phyloP scores from a whole-genome alignment of 129 eudicot species.

The Gnaphalium uliginosum region DNA sequence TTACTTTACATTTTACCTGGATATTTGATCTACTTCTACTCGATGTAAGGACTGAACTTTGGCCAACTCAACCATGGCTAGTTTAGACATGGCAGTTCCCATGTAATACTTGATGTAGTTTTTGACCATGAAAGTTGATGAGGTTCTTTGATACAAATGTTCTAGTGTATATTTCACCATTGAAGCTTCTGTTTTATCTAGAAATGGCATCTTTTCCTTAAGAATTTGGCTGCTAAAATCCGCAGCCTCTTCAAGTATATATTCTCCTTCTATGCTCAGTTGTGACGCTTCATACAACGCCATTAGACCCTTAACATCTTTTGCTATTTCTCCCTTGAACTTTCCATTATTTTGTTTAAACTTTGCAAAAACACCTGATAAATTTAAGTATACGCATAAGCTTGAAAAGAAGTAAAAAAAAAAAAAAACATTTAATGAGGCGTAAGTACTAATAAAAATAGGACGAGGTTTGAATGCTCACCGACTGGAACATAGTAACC shows the following conservation, averaged over 20 bases:
- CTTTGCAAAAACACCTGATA: constrained; percentile 45
- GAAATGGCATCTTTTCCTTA: constrained; percentile 1
- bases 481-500: constrained; percentile 55
- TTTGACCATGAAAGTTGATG: constrained; percentile 31
- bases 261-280: constrained; percentile 46
- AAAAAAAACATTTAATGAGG: background rate
- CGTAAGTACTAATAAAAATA: background rate
- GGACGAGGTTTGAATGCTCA: background rate
- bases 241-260: constrained; percentile 47
- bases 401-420: background rate
- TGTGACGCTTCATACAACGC: constrained; percentile 64
- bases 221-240: constrained; percentile 37
- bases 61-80: constrained; percentile 39
- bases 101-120: constrained; percentile 24
- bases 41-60: constrained; percentile 31
- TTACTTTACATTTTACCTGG: constrained; percentile 35
- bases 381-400: background rate
- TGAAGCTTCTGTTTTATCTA: constrained; percentile 23
- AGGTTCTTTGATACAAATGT: constrained; percentile 42
- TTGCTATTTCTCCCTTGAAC: constrained; percentile 24
- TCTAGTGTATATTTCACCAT: constrained; percentile 24
- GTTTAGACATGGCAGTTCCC: constrained; percentile 34
- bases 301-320: constrained; percentile 47
- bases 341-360: constrained; percentile 43
- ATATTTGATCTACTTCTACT: constrained; percentile 41